Evolutionary conservation across 2,329 filamentous ascomycete genomes (phyloP).

Genomic region (Plenodomus biglobosus): DNA sequence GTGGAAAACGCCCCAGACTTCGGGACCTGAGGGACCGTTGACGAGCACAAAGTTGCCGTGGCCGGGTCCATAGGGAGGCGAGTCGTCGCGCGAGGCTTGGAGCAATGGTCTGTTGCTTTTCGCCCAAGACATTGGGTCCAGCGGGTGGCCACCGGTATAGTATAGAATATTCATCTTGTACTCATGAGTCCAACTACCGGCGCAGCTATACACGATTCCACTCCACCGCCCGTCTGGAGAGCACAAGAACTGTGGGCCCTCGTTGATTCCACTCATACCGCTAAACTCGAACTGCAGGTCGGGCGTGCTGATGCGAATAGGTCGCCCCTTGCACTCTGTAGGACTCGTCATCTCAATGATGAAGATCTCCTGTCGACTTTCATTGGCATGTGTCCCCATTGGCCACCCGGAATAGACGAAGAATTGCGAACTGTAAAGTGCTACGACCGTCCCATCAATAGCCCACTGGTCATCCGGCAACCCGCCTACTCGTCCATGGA

Average conservation of each 20-base stretch:
- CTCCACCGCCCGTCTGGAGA: conserved; percentile 44
- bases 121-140: conserved; percentile 42
- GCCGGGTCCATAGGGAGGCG: conserved; percentile 49
- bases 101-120: conserved; percentile 47
- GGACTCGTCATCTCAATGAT: conserved; percentile 46
- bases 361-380: conserved; percentile 49
- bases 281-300: conserved; percentile 46
- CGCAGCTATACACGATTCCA: conserved; percentile 52
- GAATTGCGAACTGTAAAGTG: conserved; percentile 42
- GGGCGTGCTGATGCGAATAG: conserved; percentile 47
- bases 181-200: conserved; percentile 51
- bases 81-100: conserved; percentile 35
- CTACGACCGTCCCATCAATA: conserved; percentile 52
- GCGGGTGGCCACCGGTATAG: conserved; percentile 46
- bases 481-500: conserved; percentile 46
- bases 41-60: conserved; percentile 51
- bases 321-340: conserved; percentile 37
- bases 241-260: conserved; percentile 47
- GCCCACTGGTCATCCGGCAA: conserved; percentile 50
- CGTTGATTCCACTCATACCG: conserved; percentile 49
- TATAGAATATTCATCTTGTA: conserved; percentile 53
- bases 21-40: conserved; percentile 35
- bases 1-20: conserved; percentile 50
- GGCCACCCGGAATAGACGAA: conserved; percentile 54
- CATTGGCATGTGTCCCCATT: conserved; percentile 35